A percentile compares a stretch with the other conserved stretches of the same genome.
phyloP scores from a whole-genome alignment of 148 eudicot genomes.

The Polygonum aviculare region DNA sequence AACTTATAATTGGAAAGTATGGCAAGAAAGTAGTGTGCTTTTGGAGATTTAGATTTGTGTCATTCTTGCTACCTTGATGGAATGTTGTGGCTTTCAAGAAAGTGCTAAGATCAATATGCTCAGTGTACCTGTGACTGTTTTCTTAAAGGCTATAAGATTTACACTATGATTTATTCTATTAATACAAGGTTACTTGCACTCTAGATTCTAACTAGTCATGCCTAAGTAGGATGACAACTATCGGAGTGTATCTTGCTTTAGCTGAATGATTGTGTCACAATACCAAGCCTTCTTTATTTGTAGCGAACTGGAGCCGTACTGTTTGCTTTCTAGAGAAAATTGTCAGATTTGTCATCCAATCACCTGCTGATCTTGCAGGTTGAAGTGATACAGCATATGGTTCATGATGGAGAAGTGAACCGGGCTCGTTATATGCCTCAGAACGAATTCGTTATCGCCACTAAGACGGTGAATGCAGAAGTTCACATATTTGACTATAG shows the following conservation, averaged over 20 bases:
- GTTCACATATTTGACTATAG: conserved; percentile 88
- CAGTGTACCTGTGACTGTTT: neutral
- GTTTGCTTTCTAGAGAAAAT: neutral
- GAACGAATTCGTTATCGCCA: conserved; percentile 70
- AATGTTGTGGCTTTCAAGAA: neutral
- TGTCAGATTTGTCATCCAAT: neutral
- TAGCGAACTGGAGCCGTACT: neutral
- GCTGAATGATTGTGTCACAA: neutral
- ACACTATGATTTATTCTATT: neutral
- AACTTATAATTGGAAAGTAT: neutral
- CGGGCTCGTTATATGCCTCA: conserved; percentile 97
- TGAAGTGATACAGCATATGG: conserved; percentile 76
- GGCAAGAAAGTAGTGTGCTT: neutral
- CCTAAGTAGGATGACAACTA: neutral
- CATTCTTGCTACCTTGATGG: neutral
- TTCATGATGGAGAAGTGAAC: conserved; percentile 88
- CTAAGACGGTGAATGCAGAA: conserved; percentile 79
- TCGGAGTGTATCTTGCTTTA: neutral
- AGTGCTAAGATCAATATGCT: neutral
- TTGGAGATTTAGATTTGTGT: neutral
- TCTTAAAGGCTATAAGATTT: neutral
- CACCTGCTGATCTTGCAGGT: conserved; percentile 35
- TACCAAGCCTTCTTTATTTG: neutral
- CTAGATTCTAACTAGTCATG: neutral
- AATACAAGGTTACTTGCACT: neutral